Evolutionary conservation across 495 filamentous ascomycete species (phyloP).

Genomic region (Talaromyces borbonicus): DNA sequence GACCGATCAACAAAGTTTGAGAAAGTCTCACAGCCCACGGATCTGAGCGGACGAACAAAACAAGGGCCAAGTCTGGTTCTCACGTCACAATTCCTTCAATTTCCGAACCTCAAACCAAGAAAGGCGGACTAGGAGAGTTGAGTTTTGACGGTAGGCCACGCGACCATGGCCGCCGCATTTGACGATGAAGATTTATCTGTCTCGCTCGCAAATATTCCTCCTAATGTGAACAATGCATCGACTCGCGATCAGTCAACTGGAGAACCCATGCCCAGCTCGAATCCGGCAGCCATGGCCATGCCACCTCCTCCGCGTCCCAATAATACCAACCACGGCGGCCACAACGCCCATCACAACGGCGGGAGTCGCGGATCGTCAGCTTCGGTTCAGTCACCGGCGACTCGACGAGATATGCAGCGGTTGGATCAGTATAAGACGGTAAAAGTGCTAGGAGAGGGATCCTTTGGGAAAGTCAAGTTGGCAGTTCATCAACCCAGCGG

Average conservation of each 20-base stretch:
- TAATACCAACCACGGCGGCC: constrained; percentile 20
- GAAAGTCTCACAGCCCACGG: too few species aligned
- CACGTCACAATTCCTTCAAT: neutral
- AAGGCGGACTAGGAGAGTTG: too few species aligned
- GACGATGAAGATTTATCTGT: constrained; percentile 92
- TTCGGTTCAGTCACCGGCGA: constrained; percentile 32
- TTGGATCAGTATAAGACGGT: constrained; percentile 85
- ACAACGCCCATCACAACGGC: constrained; percentile 9
- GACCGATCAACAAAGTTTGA: too few species aligned
- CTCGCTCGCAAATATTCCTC: constrained; percentile 62
- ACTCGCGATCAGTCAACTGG: constrained; percentile 23
- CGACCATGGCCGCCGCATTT: constrained; percentile 40
- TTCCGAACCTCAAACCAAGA: neutral
- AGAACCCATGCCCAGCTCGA: constrained; percentile 14
- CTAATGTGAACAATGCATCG: constrained; percentile 30
- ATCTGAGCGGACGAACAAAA: too few species aligned
- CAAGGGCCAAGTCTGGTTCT: too few species aligned
- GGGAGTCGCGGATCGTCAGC: constrained; percentile 13
- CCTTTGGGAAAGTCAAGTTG: constrained; percentile 97
- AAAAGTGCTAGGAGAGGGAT: constrained; percentile 88
- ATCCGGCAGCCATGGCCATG: constrained; percentile 38
- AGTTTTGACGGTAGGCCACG: neutral
- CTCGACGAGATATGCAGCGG: constrained; percentile 55
- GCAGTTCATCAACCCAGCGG: constrained; percentile 82
- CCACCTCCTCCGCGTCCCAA: constrained; percentile 34